phyloP scores from a whole-genome alignment of 345 rosid species.

The Chamaenerion angustifolium region DNA sequence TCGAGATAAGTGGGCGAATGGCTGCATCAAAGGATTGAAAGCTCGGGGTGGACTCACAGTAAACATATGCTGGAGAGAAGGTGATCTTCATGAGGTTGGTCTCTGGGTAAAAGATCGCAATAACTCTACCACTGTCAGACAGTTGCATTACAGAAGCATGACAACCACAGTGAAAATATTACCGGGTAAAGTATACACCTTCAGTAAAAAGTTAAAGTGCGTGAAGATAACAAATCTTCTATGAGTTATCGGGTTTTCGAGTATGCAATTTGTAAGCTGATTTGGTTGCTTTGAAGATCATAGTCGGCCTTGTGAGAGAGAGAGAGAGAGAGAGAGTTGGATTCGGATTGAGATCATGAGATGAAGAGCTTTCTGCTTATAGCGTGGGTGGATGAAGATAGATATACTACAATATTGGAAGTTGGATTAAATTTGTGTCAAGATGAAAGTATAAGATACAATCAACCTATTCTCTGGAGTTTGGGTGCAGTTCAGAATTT shows the following conservation, averaged over 20 bases:
- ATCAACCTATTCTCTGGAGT: too few relatives aligned
- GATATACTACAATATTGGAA: too few relatives aligned
- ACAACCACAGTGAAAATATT: conserved; percentile 22
- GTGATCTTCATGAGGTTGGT: conserved; percentile 56
- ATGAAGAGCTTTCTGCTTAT: too few relatives aligned
- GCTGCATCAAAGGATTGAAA: conserved; percentile 63
- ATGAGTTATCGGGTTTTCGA: not conserved
- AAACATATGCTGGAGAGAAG: conserved; percentile 66
- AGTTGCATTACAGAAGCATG: conserved; percentile 46
- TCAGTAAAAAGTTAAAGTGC: conserved; percentile 38
- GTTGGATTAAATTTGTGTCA: too few relatives aligned
- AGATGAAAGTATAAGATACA: too few relatives aligned
- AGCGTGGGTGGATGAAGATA: too few relatives aligned
- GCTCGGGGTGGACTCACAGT: conserved; percentile 69
- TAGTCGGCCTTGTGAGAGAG: too few relatives aligned
- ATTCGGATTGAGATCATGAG: too few relatives aligned
- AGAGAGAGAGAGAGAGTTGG: too few relatives aligned
- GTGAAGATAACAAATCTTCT: conserved; percentile 18
- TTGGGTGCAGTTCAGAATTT: too few relatives aligned
- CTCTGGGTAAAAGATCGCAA: conserved; percentile 33
- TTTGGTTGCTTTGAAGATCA: too few relatives aligned
- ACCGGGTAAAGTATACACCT: conserved; percentile 43
- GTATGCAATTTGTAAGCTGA: too few relatives aligned
- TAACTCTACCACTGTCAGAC: conserved; percentile 16
- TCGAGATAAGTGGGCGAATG: conserved; percentile 64